Conservation (phyloP, 257 asterid species). For the Cynanchum wilfordii region DNA sequence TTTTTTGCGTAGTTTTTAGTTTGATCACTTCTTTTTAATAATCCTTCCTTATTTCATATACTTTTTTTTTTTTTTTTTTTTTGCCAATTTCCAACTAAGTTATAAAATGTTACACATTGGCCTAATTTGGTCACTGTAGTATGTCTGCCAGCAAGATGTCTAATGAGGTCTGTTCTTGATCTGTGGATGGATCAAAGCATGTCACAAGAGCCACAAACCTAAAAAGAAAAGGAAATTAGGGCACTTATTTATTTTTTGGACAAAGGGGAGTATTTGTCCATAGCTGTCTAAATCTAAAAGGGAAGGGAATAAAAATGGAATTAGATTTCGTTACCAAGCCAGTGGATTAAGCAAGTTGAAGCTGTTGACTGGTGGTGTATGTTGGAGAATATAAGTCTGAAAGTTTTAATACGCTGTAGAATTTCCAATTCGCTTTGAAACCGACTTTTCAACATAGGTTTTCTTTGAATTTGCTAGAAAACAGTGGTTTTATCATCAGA, state of each 20-base stretch:
- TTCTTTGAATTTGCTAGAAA: background rate
- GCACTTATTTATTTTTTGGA: background rate
- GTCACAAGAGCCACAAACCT: too few species aligned
- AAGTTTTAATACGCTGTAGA: background rate
- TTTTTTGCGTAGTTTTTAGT: background rate
- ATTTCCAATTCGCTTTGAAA: background rate
- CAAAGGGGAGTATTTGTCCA: background rate
- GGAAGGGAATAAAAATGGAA: background rate
- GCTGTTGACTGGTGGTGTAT: background rate
- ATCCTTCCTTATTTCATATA: too few species aligned
- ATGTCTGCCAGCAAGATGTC: too few species aligned
- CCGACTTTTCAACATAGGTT: slow-evolving; percentile 5
- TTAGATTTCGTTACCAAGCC: background rate
- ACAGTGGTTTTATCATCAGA: background rate
- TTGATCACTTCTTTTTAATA: background rate
- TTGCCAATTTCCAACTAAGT: too few species aligned
- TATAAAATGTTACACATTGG: too few species aligned
- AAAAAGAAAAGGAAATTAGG: background rate
- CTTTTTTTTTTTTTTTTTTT: too few species aligned
- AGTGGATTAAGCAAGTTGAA: slow-evolving; percentile 2
- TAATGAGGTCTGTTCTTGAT: too few species aligned
- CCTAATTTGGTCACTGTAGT: too few species aligned
- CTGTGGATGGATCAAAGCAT: too few species aligned
- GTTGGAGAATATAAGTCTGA: background rate
- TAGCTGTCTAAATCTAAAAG: background rate